Evolutionary conservation across 2,329 filamentous ascomycete genomes (phyloP).

Genomic region (Claviceps quebecensis): DNA sequence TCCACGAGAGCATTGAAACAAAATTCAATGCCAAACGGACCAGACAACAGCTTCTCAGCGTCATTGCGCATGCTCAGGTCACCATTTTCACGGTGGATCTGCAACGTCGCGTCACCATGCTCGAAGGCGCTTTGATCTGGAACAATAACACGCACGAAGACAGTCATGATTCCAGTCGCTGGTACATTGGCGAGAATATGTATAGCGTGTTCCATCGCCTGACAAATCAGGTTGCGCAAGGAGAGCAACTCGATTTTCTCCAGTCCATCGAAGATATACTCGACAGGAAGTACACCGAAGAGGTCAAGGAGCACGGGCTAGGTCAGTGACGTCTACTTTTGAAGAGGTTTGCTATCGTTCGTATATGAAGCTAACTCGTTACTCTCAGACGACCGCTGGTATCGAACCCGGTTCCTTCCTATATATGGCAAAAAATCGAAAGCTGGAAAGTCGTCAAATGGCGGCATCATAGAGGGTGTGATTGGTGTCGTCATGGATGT

Average conservation of each 20-base stretch:
- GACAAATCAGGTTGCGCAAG: slow-evolving; percentile 27
- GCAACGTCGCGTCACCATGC: slow-evolving; percentile 46
- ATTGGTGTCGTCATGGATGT: slow-evolving; percentile 72
- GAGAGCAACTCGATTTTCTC: slow-evolving; percentile 35
- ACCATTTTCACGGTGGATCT: slow-evolving; percentile 61
- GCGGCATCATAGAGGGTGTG: slow-evolving; percentile 50
- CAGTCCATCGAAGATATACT: slow-evolving; percentile 50
- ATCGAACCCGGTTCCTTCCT: slow-evolving; percentile 57
- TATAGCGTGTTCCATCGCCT: slow-evolving; percentile 48
- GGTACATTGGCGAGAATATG: slow-evolving; percentile 46
- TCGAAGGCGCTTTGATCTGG: slow-evolving; percentile 54
- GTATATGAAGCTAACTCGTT: neutral
- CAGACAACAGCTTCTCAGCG: slow-evolving; percentile 56
- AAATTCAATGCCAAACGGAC: slow-evolving; percentile 51
- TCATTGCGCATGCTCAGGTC: slow-evolving; percentile 61
- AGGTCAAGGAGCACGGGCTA: slow-evolving; percentile 49
- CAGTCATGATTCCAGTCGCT: slow-evolving; percentile 26
- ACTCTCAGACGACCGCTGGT: slow-evolving; percentile 44
- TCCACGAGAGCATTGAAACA: slow-evolving; percentile 59
- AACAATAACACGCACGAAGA: slow-evolving; percentile 28
- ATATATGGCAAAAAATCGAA: slow-evolving; percentile 42
- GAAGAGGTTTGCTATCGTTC: neutral
- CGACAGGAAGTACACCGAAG: slow-evolving; percentile 42
- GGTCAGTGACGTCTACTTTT: slow-evolving; percentile 19
- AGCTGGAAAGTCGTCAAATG: slow-evolving; percentile 30